Evolutionary conservation across 23 red algal genomes (phyloP), one percentile per base, ranked within the genome.

Genomic region (Gracilariopsis chorda): DNA sequence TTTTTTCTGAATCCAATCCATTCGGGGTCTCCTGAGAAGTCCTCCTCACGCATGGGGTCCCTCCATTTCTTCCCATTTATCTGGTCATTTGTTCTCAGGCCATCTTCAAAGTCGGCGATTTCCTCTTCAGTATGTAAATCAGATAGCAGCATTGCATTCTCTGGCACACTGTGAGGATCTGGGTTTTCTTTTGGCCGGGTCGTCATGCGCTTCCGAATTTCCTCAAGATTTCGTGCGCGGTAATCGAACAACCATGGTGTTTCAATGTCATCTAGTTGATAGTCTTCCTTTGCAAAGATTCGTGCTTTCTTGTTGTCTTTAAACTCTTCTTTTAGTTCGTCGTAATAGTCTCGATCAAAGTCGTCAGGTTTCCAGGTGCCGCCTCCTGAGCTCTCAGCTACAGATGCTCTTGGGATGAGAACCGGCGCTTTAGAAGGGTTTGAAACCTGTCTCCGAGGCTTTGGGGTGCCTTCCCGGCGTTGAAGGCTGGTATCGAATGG

Each of bases 321-420:
- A 51, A 71, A 87, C 59, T 87, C 41, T 37, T 57, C 62, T 25
- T 87, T 87, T 13, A 87, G 82, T 51, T 87, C 64, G 14, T 67
- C 60, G 32, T 72, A 87, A 36, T 87, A 87, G 44, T 87, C 82
- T 57, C 82, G 82, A 43, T 87, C 63, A 87, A 72, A 87, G 45
- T 86, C 56, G 51, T 67, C 59, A 5, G 34, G 21, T 1, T n/a
- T 30, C 46, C 44, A 78, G 30, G 33, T n/a, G 30, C 39, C 37
- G 35, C 55, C 76, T 13, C n/a, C 14, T 11, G 46, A 44, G 20
- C n/a, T n/a, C n/a, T n/a, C n/a, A n/a, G n/a, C n/a, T n/a, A n/a
- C n/a, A n/a, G n/a, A n/a, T n/a, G n/a, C n/a, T n/a, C n/a, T n/a
- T n/a, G n/a, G n/a, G n/a, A n/a, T n/a, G n/a, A n/a, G n/a, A n/a